Evolutionary conservation across 345 rosid species (phyloP).

Genomic region (Aquilaria malaccensis): DNA sequence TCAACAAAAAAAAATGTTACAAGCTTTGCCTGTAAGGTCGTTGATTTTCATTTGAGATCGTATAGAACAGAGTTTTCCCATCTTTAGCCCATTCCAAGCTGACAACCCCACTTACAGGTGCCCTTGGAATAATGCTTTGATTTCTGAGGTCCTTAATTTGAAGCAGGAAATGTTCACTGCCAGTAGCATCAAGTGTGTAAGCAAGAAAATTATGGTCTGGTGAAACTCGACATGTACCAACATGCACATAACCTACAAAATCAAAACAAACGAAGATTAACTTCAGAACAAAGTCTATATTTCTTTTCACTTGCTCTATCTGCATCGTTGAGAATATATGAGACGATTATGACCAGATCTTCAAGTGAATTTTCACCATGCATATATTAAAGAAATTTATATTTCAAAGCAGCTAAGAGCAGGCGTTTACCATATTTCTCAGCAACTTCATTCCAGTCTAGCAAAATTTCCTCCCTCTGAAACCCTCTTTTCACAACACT

Average conservation of each 20-base stretch:
- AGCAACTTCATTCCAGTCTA: conserved; percentile 88
- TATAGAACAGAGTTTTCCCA: conserved; percentile 61
- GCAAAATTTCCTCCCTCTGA: conserved; percentile 59
- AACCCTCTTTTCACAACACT: conserved; percentile 17
- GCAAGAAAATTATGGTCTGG: conserved; percentile 83
- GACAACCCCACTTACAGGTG: conserved; percentile 54
- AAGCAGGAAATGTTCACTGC: conserved; percentile 63
- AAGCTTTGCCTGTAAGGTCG: conserved; percentile 60
- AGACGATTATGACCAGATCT: not conserved
- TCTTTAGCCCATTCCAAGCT: conserved; percentile 93
- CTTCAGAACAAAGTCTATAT: not conserved
- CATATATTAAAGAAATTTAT: no score
- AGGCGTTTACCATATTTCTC: conserved; percentile 47
- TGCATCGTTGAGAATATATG: not conserved
- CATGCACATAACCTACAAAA: conserved; percentile 68
- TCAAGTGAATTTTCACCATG: not conserved
- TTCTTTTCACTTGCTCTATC: no score
- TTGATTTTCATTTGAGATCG: conserved; percentile 55
- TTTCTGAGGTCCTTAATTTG: conserved; percentile 69
- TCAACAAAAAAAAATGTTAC: conserved; percentile 2
- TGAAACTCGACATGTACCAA: conserved; percentile 83
- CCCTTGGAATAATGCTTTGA: conserved; percentile 40
- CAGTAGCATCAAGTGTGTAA: conserved; percentile 65
- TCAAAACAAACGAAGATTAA: not conserved
- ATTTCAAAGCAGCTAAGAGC: conserved; percentile 9